These are phyloP conservation scores for Xylariaceae sp. DNA, from an alignment of 2,329 filamentous ascomycete genomes.

Conservation along the genomic window DNA sequence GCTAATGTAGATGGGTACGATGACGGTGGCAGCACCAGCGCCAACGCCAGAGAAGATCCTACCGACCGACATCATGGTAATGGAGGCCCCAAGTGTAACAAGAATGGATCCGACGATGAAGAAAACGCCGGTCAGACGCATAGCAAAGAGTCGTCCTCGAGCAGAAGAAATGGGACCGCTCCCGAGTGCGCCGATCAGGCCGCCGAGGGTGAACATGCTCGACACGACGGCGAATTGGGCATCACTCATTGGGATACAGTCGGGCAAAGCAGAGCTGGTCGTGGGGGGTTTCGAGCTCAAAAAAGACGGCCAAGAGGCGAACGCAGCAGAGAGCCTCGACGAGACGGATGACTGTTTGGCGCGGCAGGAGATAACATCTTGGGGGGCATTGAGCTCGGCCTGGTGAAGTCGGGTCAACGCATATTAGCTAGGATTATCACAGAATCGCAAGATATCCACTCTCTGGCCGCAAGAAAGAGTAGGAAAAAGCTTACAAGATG, in stretches of 20 bases:
- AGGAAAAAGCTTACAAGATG: constrained; percentile 69
- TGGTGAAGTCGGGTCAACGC: constrained; percentile 42
- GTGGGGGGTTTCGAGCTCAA: constrained; percentile 37
- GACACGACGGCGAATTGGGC: constrained; percentile 84
- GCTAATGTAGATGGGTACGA: constrained; percentile 92
- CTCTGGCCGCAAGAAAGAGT: not conserved
- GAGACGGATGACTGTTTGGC: constrained; percentile 56
- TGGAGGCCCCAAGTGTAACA: constrained; percentile 73
- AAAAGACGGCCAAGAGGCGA: constrained; percentile 37
- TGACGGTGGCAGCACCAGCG: constrained; percentile 87
- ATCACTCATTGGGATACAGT: constrained; percentile 88
- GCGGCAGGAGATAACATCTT: constrained; percentile 90
- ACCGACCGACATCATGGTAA: constrained; percentile 72
- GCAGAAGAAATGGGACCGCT: constrained; percentile 80
- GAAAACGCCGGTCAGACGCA: constrained; percentile 78
- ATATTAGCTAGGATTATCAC: constrained; percentile 21
- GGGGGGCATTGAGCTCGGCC: constrained; percentile 94
- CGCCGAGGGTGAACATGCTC: constrained; percentile 90
- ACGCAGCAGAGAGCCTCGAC: constrained; percentile 37
- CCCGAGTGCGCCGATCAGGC: constrained; percentile 79
- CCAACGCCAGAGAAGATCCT: constrained; percentile 82
- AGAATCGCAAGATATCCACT: too few relatives aligned
- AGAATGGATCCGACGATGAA: constrained; percentile 78
- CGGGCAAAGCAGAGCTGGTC: constrained; percentile 53
- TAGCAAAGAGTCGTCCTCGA: constrained; percentile 75